Conservation (phyloP, 208 protist species). For the Leishmania lainsoni region DNA sequence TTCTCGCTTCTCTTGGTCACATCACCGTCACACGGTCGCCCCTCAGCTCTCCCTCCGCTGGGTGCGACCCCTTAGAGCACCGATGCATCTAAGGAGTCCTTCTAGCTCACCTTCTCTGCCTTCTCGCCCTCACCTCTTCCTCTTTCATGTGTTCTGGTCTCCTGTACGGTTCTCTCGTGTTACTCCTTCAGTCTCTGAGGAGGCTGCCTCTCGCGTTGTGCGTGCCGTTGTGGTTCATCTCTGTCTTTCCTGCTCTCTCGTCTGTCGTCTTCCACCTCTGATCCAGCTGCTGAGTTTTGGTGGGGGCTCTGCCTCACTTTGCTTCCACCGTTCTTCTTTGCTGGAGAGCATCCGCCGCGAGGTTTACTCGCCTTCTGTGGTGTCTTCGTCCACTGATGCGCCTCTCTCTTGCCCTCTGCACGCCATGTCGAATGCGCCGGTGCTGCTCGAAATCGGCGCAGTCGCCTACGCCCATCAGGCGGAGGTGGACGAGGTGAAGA, state of each 20-base stretch:
- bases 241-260: neutral
- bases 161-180: neutral
- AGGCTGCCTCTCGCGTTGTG: no score
- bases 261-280: neutral
- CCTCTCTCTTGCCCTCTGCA: neutral
- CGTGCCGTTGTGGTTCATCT: no score
- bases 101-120: neutral
- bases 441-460: slow-evolving; percentile 57
- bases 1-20: neutral
- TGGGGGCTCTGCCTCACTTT: neutral
- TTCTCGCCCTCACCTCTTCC: neutral
- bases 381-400: neutral
- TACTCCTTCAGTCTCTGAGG: neutral
- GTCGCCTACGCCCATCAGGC: slow-evolving; percentile 57
- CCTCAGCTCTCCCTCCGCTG: neutral
- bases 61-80: neutral
- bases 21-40: neutral
- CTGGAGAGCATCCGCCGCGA: neutral
- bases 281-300: neutral
- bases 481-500: slow-evolving; percentile 71
- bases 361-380: neutral
- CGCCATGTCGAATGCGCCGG: slow-evolving; percentile 31
- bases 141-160: neutral
- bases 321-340: neutral
- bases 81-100: neutral